Evolutionary conservation across 176 grass and related monocot species (phyloP), one percentile per base, ranked within the genome.

Genomic region (Oryza glaberrima): DNA sequence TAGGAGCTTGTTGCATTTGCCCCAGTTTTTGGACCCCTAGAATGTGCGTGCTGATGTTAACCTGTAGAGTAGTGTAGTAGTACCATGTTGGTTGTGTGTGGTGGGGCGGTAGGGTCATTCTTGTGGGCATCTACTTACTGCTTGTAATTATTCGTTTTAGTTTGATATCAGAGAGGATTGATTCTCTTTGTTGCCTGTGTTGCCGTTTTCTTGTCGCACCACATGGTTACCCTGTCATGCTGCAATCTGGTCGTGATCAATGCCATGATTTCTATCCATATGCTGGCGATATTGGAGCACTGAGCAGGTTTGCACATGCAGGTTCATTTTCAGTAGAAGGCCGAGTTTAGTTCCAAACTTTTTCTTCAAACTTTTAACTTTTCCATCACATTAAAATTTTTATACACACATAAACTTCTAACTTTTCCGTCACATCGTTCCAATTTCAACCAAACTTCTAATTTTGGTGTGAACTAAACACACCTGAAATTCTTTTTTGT

Each of bases 111-210:
- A 85, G 82, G 86, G 88, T 83, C 68, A 85, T 84, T 90, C 76
- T 82, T 83, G 90, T 85, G 94, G 94, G 90, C 85, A 84, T 88
- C 85, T 81, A 58, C 56, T 87, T 81, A 49, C 56, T 87, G 89
- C 84, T 77, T 97, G 92, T 97, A 94, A 97, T 87, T 97, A 97
- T 88, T 87, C 81, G 83, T 90, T 80, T 80, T 80, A 87, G 82
- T 45, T 83, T 72, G 46, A 78, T 80, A 86, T 86, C 70, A 30
- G 76, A 76, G 80, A 86, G 85, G 83, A 80, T 44, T 10, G 43
- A 41, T 70, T 88, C 65, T 52, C 3, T 87, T 45, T 77, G 11
- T 69, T 60, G 67, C 20, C 15, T 30, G 16, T 70, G 41, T 41
- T 92, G 84, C 46, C 30, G 48, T 56, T 92, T 72, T 46, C 54